phyloP scores from a whole-genome alignment of 768 basidiomycete species.

The Phallus indusiatus region DNA sequence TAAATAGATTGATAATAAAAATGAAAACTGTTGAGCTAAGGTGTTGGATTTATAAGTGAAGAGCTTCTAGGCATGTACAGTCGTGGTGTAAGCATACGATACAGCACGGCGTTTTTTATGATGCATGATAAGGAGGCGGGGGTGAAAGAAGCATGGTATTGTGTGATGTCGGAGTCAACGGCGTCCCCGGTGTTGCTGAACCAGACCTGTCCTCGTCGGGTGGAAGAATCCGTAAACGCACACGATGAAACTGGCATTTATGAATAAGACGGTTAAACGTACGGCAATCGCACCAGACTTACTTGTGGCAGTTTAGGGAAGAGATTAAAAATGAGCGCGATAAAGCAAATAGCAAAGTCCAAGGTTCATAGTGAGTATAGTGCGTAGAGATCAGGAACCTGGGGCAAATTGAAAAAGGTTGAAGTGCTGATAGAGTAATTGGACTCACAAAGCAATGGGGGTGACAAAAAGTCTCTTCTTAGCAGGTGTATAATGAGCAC shows the following conservation, averaged over 20 bases:
- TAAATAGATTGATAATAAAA: no score
- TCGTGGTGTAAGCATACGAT: background rate
- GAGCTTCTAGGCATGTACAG: no score
- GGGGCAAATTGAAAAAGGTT: conserved; percentile 11
- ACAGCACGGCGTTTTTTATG: background rate
- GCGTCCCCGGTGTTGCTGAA: conserved; percentile 10
- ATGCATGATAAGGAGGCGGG: background rate
- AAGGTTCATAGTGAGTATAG: conserved; percentile 94
- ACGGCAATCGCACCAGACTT: conserved; percentile 17
- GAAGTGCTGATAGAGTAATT: conserved; percentile 3
- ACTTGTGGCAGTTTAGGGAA: conserved; percentile 95
- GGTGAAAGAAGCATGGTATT: conserved; percentile 10
- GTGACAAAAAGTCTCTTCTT: conserved; percentile 94
- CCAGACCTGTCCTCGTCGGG: conserved; percentile 33
- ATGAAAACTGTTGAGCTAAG: no score
- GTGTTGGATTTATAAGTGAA: no score
- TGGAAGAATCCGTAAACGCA: conserved; percentile 65
- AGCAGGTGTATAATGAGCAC: conserved; percentile 96
- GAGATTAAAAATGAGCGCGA: conserved; percentile 48
- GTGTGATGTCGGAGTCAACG: conserved; percentile 13
- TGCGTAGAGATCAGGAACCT: conserved; percentile 97
- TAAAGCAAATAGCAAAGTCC: conserved; percentile 88
- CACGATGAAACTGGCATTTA: conserved; percentile 84
- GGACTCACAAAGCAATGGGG: conserved; percentile 77
- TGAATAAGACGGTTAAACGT: conserved; percentile 10